Evolutionary conservation across 2,329 filamentous ascomycete genomes (phyloP), one percentile per base, ranked within the genome.

Genomic region (Sclerotinia spermophila): DNA sequence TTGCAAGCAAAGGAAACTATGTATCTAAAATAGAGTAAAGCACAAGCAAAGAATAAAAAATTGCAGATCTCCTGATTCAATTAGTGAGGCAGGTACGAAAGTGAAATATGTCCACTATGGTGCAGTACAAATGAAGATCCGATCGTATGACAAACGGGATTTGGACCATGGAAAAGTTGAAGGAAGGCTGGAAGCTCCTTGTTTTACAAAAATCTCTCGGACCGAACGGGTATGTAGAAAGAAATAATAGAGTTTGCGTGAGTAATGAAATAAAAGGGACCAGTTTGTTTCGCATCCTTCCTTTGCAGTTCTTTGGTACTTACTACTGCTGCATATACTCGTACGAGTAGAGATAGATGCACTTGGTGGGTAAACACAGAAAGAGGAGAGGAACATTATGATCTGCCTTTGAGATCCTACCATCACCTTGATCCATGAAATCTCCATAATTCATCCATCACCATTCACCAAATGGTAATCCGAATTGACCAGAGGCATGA

Each of bases 131-230:
- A 38, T 30, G 19, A 42, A 65, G 44, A 53, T 53, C 33, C 33
- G 33, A 65, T 53, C 45, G 15, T 53, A 65, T 53, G 45, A 65
- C 45, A 53, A 64, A 65, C 61, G 24, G 30, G 30, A 51, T 65
- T 51, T 65, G 42, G 44, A 51, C 35, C 15, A 27, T 27, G n/a
- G 10, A 38, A 64, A 48, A 35, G 44, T 11, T 64, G 61, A 33
- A 11, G 27, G 61, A 33, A 11, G 27, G 30, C 44, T 64, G 61
- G 61, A 64, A 51, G 27, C 33, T 27, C 33, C 62, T 53, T 67
- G 48, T 58, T 67, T 53, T 33, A 67, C 64, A 56, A 56, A 19
- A 67, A 56, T 40, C 64, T 55, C 45, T 55, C 45, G 35, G 33
- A 30, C 33, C 42, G 30, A 7, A 21, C 35, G 33, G 33, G 27